phyloP scores from a whole-genome alignment of 2,329 filamentous ascomycete species.

The Penicillium sclerotiorum region DNA sequence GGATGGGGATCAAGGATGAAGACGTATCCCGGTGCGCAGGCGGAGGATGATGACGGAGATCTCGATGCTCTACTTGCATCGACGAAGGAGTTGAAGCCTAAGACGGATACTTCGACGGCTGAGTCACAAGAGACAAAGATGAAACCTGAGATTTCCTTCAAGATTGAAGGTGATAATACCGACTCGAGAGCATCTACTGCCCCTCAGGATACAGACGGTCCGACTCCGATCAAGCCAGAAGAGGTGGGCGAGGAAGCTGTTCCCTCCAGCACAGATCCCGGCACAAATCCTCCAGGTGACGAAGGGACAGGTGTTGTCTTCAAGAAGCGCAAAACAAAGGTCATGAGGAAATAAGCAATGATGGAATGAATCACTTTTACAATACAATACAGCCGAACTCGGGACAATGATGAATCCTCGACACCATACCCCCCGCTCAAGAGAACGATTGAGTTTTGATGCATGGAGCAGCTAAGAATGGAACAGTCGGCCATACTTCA shows the following conservation, averaged over 20 bases:
- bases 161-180: conserved; percentile 19
- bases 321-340: conserved; percentile 54
- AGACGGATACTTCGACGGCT: conserved; percentile 17
- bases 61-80: conserved; percentile 48
- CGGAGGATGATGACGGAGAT: conserved; percentile 36
- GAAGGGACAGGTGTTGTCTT: conserved; percentile 44
- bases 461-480: no score
- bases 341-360: conserved; percentile 20
- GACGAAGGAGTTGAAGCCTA: conserved; percentile 40
- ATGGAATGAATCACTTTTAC: background rate
- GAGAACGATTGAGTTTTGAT: no score
- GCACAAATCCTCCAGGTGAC: conserved; percentile 20
- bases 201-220: conserved; percentile 11
- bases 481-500: no score
- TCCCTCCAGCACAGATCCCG: background rate
- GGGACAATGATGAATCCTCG: no score
- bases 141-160: conserved; percentile 10
- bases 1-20: conserved; percentile 49
- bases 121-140: conserved; percentile 19
- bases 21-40: conserved; percentile 42
- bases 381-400: no score
- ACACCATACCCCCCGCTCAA: no score
- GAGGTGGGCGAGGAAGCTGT: conserved; percentile 18
- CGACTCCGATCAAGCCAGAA: conserved; percentile 31
- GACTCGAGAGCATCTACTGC: conserved; percentile 7